phyloP scores from a whole-genome alignment of 257 asterid species.

The Forsythia viridissima region DNA sequence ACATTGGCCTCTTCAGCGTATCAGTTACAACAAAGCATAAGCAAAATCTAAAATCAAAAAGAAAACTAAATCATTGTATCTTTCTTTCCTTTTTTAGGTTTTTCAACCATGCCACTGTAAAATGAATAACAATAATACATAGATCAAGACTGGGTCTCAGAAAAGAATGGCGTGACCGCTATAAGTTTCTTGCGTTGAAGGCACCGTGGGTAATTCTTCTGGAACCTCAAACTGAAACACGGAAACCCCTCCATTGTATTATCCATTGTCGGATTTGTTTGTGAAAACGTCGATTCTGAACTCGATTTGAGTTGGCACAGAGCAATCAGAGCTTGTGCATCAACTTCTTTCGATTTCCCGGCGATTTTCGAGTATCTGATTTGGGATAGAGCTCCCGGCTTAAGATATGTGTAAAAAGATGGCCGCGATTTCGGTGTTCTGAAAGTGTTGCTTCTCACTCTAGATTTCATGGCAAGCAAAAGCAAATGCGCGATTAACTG shows the following conservation, averaged over 20 bases:
- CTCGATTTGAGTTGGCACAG: conserved; percentile 39
- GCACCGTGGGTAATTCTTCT: conserved; percentile 42
- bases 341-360: conserved; percentile 56
- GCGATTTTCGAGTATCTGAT: conserved; percentile 67
- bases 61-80: not conserved
- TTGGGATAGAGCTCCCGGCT: conserved; percentile 85
- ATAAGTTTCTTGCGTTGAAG: conserved; percentile 59
- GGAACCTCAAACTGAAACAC: conserved; percentile 46
- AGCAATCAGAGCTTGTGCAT: conserved; percentile 39
- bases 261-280: conserved; percentile 15
- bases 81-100: not conserved
- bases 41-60: not conserved
- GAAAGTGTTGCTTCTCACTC: conserved; percentile 22
- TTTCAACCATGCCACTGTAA: not conserved
- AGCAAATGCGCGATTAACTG: not conserved
- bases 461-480: conserved; percentile 45
- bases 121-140: not conserved
- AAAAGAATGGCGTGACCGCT: conserved; percentile 50
- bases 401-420: conserved; percentile 53
- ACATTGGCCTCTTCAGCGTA: conserved; percentile 19
- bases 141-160: conserved; percentile 35
- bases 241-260: conserved; percentile 50
- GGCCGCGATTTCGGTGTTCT: conserved; percentile 28
- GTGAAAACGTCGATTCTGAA: conserved; percentile 30
- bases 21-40: conserved; percentile 24